Conservation (phyloP, 148 eudicot genomes). For the Cornus controversa region DNA sequence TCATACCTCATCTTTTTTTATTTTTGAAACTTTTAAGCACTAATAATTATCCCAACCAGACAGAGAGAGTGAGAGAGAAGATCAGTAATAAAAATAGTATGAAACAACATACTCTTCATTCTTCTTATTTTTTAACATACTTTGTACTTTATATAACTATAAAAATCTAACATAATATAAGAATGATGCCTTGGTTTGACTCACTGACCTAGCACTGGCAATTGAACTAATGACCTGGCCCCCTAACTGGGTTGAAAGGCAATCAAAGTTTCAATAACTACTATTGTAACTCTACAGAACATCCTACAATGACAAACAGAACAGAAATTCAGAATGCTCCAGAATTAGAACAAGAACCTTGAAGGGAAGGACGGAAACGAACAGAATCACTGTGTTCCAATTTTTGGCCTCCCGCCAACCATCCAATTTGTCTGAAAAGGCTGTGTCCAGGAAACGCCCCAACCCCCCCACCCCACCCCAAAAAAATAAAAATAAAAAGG, state of each 20-base stretch:
- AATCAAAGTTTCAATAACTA: neutral
- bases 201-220: slow-evolving; percentile 6
- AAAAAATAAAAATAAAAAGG: no score
- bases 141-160: neutral
- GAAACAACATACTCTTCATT: neutral
- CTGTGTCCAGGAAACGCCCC: no score
- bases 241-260: neutral
- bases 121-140: neutral
- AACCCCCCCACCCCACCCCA: no score
- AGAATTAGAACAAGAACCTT: no score
- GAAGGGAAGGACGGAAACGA: no score
- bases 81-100: neutral
- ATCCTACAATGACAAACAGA: neutral
- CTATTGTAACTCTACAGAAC: neutral
- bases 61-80: neutral
- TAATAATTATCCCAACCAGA: neutral
- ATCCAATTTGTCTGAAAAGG: no score
- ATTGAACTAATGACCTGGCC: neutral
- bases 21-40: neutral
- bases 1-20: slow-evolving; percentile 5
- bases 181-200: neutral
- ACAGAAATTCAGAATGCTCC: neutral
- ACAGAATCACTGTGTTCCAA: no score
- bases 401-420: no score
- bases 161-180: no score